Base-by-base conservation (phyloP, 768 basidiomycete genomes). In the Macrocybe gigantea region DNA sequence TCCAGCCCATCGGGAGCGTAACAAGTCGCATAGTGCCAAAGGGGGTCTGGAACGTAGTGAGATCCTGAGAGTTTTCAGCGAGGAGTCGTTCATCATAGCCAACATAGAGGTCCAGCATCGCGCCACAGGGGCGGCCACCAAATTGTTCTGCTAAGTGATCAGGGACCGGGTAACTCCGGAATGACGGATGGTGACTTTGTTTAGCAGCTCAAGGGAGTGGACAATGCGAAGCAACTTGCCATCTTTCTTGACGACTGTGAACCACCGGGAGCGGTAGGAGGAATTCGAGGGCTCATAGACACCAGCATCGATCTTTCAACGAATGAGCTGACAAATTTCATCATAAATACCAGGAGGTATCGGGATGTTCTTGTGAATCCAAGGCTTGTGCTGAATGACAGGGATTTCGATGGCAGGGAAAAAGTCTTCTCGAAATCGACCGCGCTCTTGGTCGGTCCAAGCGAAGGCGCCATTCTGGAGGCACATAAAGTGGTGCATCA, bases 221-320 rank as follows among this genome's bases (percentile, higher is more conserved):
- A 76, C 69, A 1, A 71, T 55, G 13, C 61, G 53, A 1, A 73
- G 53, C 0, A 55, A 57, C 36, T 64, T 64, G 0, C 67, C 60
- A 46, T 71, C 64, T 45, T 70, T 69, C 56, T 71, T 71, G 9
- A 57, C 34, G 0, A 74, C 66, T 33, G 61, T 63, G 41, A 70
- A 71, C 64, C 62, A 66, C 2, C 56, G 45, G 0, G 66, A 69
- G 0, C 64, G 49, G 35, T 72, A 71, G 0, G 62, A 64, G 0
- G 60, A 60, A 15, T 63, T 57, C 0, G 62, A 64, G 0, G 57
- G 60, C 47, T 71, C 60, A 40, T 70, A 70, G 0, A 66, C 59
- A 0, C 68, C 66, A 0, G 66, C 49, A 2, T 41, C 49, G 9
- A 65, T 59, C 45, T 66, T 64, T 0, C 39, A 41, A 8, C 54